Conservation (phyloP, 306 rosid genomes). For the Leucaena leucocephala region DNA sequence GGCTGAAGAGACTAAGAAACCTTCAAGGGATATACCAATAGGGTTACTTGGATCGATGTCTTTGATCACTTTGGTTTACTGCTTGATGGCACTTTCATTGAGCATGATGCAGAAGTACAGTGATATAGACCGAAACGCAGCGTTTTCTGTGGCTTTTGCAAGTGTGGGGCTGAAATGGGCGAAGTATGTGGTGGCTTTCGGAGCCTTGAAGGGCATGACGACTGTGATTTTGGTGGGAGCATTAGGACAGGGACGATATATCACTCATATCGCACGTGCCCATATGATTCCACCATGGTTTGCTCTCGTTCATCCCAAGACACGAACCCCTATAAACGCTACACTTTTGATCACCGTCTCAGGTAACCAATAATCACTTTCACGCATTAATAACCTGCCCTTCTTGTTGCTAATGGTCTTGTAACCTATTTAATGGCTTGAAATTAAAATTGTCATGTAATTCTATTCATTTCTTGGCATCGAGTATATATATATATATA, state of each 20-base stretch:
- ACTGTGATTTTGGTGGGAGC: slow-evolving; percentile 70
- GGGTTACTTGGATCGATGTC: slow-evolving; percentile 80
- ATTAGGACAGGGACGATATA: slow-evolving; percentile 63
- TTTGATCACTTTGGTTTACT: slow-evolving; percentile 62
- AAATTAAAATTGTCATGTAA: no score
- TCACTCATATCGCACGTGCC: slow-evolving; percentile 72
- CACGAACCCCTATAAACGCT: slow-evolving; percentile 82
- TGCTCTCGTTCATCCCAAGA: slow-evolving; percentile 78
- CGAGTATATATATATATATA: no score
- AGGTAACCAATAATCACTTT: slow-evolving; percentile 7
- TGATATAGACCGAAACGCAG: slow-evolving; percentile 59
- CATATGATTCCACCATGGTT: slow-evolving; percentile 89
- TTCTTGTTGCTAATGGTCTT: no score
- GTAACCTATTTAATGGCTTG: no score
- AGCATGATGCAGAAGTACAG: slow-evolving; percentile 82
- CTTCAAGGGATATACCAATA: slow-evolving; percentile 71
- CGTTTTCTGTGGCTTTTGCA: slow-evolving; percentile 70
- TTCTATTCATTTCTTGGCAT: no score
- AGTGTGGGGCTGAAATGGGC: slow-evolving; percentile 80
- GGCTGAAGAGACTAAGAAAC: slow-evolving; percentile 83
- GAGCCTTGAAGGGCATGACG: slow-evolving; percentile 81
- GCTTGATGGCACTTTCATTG: slow-evolving; percentile 71
- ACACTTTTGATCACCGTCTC: slow-evolving; percentile 56
- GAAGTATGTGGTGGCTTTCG: slow-evolving; percentile 71
- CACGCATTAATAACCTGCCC: background rate